These are phyloP conservation scores for Clitopilus hobsonii DNA, from an alignment of 768 basidiomycete species.

Conservation along the genomic window DNA sequence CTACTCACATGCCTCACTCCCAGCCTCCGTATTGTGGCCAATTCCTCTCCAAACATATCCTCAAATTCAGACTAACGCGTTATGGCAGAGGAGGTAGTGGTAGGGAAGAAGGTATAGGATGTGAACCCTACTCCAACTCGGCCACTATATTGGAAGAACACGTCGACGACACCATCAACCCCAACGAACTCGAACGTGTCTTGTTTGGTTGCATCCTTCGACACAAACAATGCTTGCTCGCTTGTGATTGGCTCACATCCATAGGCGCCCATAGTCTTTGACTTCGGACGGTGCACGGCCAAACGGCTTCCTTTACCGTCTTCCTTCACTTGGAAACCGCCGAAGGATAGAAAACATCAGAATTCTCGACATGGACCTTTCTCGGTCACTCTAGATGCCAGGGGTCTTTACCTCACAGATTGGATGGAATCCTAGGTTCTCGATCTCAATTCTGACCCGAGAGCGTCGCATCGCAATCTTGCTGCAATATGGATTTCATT, in stretches of 20 bases:
- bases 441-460: too few species aligned
- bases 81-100: slow-evolving; percentile 3
- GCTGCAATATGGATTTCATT: too few species aligned
- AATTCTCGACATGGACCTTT: too few species aligned
- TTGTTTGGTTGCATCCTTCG: neutral
- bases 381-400: too few species aligned
- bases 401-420: too few species aligned
- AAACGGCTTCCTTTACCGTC: neutral
- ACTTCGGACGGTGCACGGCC: neutral
- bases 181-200: neutral
- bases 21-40: neutral
- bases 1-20: neutral
- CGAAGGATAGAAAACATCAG: too few species aligned
- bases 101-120: neutral
- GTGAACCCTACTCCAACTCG: neutral
- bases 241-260: neutral
- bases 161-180: neutral
- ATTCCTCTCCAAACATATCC: neutral
- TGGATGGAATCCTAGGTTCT: too few species aligned
- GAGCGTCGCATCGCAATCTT: too few species aligned
- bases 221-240: neutral
- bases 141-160: too few species aligned
- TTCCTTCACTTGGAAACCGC: neutral
- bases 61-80: neutral
- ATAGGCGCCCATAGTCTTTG: too few species aligned